Conservation (phyloP, 2,329 filamentous ascomycete genomes). For the Arthrocladium fulminans region DNA sequence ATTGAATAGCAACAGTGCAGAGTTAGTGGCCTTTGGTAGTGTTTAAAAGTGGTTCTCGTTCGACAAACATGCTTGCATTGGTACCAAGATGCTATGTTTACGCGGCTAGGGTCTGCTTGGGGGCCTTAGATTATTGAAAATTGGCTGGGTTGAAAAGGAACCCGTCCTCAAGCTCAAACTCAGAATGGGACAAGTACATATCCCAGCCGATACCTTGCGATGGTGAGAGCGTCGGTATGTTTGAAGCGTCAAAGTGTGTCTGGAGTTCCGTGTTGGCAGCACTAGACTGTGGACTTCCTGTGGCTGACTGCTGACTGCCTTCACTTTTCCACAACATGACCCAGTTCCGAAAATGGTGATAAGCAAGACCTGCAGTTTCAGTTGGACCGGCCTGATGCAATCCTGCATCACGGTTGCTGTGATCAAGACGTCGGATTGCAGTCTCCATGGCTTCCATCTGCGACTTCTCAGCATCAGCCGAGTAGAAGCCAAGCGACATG, state of each 20-base stretch:
- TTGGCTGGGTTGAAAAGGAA: neutral
- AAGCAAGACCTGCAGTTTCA: neutral
- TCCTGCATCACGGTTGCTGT: neutral
- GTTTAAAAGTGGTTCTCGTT: no score
- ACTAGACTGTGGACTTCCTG: neutral
- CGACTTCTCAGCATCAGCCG: conserved; percentile 1
- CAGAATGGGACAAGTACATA: neutral
- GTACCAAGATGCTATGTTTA: neutral
- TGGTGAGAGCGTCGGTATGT: neutral
- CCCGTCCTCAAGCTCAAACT: neutral
- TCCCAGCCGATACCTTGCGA: neutral
- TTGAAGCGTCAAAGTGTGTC: neutral
- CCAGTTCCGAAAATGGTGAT: conserved; percentile 4
- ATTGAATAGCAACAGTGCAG: no score
- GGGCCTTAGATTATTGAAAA: neutral
- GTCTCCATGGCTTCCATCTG: conserved; percentile 3
- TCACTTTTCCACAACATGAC: neutral
- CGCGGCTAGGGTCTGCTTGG: neutral
- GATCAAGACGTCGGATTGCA: neutral
- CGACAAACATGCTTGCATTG: neutral
- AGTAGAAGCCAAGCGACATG: conserved; percentile 5
- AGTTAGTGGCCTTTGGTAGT: no score
- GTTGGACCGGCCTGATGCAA: neutral
- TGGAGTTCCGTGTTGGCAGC: neutral
- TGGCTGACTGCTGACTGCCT: no score